Base-by-base conservation (phyloP, 2,329 filamentous ascomycete species). In the Ceratocystis harringtonii region DNA sequence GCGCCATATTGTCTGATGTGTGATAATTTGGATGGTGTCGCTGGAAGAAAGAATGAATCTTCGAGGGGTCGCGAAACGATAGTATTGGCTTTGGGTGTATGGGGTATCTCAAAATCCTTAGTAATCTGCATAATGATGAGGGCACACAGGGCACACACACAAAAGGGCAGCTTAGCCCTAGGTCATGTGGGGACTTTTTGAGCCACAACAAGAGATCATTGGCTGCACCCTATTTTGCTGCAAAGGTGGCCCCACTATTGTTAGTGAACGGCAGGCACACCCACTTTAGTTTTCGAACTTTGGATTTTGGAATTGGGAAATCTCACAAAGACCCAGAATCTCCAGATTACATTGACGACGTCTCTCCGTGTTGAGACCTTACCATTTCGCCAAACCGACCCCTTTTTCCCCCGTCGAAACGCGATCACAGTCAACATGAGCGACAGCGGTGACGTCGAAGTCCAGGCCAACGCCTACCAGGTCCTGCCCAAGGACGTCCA, bases 401-500 rank as follows among this genome's bases (percentile, higher is more conserved):
- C 66, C 64, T 64, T 66, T 65, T 68, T 61, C 62, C 55, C 44
- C 55, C 62, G 64, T 66, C 61, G 61, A 68, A 66, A 64, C 64
- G 64, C 66, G 64, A 66, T 68, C 61, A 66, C 64, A 67, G 66
- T 62, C 66, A 89, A 79, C 75, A 96, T 95, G 91, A 95, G 91
- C 88, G 91, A 95, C 81, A 81, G 79, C 81, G 90, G 88, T 83
- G 92, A 96, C 84, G 88, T 95, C 80, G 90, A 95, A 84, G 88
- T 94, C 79, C 88, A 90, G 79, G 82, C 84, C 76, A 80, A 82
- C 77, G 83, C 84, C 79, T 88, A 85, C 81, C 80, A 84, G 76
- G 85, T 91, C 78, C 88, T 96, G 72, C 91, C 92, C 80, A 96
- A 95, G 87, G 91, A 96, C 72, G 88, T 95, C 77, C 83, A 86